A percentile compares a stretch with the other conserved stretches of the same genome.
phyloP scores from a whole-genome alignment of 148 eudicot genomes.

The Rhododendron molle region DNA sequence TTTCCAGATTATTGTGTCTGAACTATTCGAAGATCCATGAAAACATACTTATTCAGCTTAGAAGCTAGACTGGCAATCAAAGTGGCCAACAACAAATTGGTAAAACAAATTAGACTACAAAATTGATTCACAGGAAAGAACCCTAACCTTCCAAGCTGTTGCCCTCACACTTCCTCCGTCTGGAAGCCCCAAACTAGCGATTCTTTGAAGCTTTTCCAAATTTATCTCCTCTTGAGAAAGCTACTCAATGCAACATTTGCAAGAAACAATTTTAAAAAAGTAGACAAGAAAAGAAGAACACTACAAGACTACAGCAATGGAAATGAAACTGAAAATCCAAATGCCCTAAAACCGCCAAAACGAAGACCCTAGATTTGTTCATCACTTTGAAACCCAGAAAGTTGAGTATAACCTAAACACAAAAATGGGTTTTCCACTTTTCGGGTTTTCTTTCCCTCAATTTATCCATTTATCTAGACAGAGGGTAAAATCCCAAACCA shows the following conservation, averaged over 20 bases:
- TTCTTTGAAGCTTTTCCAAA: constrained; percentile 57
- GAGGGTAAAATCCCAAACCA: background rate
- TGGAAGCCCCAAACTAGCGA: constrained; percentile 56
- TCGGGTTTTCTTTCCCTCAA: background rate
- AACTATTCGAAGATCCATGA: background rate
- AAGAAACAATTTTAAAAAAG: background rate
- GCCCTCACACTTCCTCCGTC: constrained; percentile 52
- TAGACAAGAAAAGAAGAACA: background rate
- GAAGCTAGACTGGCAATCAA: background rate
- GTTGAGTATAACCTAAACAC: background rate
- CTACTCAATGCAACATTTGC: constrained; percentile 24
- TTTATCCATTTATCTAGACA: background rate
- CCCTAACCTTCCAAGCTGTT: constrained; percentile 59
- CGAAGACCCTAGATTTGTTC: background rate
- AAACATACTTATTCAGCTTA: background rate
- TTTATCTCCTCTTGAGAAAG: constrained; percentile 50
- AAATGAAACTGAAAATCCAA: background rate
- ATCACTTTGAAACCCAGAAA: background rate
- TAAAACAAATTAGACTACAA: background rate
- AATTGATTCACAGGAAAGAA: background rate
- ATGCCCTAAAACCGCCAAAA: background rate
- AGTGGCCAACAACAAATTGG: background rate
- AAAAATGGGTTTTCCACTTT: background rate
- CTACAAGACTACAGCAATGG: background rate
- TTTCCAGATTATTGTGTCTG: background rate